Percentiles rank a stretch among this genome's conserved stretches.
Evolutionary conservation across 495 filamentous ascomycete genomes (phyloP).

Genomic region (Podospora appendiculata): DNA sequence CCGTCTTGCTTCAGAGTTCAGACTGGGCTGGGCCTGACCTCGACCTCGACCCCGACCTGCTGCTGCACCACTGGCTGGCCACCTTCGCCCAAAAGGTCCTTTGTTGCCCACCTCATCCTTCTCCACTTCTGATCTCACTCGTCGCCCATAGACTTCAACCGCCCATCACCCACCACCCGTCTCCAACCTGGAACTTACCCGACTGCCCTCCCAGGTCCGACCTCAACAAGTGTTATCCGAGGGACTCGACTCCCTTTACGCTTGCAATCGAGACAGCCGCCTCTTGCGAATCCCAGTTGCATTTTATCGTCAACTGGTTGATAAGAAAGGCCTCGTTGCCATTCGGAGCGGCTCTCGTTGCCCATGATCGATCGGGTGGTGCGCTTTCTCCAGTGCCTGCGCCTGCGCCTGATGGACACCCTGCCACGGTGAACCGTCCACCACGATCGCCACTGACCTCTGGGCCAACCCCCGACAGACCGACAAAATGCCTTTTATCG

Average conservation of each 20-base stretch:
- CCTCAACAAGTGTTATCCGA: constrained; percentile 9
- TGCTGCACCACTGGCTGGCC: no score
- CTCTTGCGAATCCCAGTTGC: not conserved
- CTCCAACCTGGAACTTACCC: not conserved
- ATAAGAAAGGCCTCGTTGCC: no score
- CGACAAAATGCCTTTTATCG: constrained; percentile 21
- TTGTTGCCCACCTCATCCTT: constrained; percentile 7
- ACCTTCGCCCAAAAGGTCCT: not conserved
- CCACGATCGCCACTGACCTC: constrained; percentile 10
- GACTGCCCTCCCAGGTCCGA: constrained; percentile 7
- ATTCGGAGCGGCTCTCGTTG: no score
- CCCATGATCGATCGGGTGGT: no score
- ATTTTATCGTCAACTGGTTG: not conserved
- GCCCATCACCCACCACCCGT: not conserved
- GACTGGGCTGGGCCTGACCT: no score
- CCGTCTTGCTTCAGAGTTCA: no score
- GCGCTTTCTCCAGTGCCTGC: constrained; percentile 2
- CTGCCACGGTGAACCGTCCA: constrained; percentile 11
- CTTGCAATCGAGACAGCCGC: not conserved
- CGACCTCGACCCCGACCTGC: no score
- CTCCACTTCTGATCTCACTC: constrained; percentile 16
- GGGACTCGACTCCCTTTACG: constrained; percentile 9
- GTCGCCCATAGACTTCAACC: no score
- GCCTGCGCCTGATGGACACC: constrained; percentile 19
- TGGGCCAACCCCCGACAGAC: not conserved